Conservation (phyloP, 805 yeast genomes). For the Kazachstania kunashirensis region DNA sequence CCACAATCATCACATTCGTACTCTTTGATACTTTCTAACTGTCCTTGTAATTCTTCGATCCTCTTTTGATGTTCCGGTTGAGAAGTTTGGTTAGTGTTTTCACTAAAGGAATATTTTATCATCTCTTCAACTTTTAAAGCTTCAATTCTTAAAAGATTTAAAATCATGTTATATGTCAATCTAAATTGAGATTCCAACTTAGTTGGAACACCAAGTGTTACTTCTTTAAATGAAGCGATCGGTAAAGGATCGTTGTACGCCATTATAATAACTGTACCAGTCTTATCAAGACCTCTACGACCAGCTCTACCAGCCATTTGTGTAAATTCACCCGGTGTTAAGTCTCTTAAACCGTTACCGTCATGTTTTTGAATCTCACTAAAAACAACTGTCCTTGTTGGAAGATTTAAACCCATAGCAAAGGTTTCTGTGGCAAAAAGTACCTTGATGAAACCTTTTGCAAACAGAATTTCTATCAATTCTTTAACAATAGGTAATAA, state of each 20-base stretch:
- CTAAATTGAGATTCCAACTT: constrained; percentile 87
- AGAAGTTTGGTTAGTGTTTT: constrained; percentile 74
- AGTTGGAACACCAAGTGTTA: constrained; percentile 82
- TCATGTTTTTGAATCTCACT: constrained; percentile 82
- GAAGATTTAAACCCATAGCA: constrained; percentile 96
- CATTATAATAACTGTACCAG: constrained; percentile 93
- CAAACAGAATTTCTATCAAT: constrained; percentile 82
- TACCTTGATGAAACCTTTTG: constrained; percentile 77
- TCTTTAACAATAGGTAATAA: constrained; percentile 87
- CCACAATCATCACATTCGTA: constrained; percentile 30
- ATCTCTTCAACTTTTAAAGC: constrained; percentile 95
- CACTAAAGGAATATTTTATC: constrained; percentile 93
- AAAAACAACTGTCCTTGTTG: constrained; percentile 93
- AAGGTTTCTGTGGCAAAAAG: constrained; percentile 96
- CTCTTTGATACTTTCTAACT: constrained; percentile 33
- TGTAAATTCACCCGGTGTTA: constrained; percentile 93
- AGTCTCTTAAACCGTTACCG: constrained; percentile 69
- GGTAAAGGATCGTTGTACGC: constrained; percentile 59
- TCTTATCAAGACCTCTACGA: constrained; percentile 86
- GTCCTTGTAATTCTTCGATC: constrained; percentile 43
- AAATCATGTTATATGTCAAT: constrained; percentile 89
- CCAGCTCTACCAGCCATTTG: constrained; percentile 99
- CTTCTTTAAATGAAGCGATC: constrained; percentile 56
- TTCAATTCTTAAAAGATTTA: constrained; percentile 83
- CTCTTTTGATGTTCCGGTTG: constrained; percentile 76